These are phyloP conservation scores for Amanita thiersii DNA, from an alignment of 768 basidiomycete genomes.

Conservation along the genomic window DNA sequence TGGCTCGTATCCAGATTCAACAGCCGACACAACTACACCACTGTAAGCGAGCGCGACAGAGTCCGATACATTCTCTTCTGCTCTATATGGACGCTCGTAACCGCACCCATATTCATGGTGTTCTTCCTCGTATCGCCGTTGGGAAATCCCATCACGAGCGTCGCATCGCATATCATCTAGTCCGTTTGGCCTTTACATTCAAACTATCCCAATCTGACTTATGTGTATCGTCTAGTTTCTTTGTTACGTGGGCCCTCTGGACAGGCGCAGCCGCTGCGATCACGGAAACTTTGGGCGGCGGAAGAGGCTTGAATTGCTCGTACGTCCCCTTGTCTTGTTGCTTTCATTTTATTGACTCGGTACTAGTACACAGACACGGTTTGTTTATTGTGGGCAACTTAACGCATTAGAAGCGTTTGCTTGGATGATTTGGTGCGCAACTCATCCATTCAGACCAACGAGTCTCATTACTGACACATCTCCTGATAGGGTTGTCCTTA, in stretches of 20 bases:
- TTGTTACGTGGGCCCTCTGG: conserved; percentile 13
- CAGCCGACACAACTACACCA: conserved; percentile 42
- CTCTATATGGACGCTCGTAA: conserved; percentile 63
- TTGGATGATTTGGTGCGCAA: conserved; percentile 42
- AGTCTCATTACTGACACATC: background rate
- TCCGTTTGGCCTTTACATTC: conserved; percentile 23
- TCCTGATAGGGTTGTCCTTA: conserved; percentile 49
- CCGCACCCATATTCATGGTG: conserved; percentile 41
- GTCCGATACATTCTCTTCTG: conserved; percentile 62
- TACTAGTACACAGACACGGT: conserved; percentile 14
- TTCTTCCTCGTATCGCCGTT: conserved; percentile 46
- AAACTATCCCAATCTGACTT: background rate
- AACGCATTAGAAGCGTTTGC: conserved; percentile 51
- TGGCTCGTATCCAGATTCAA: conserved; percentile 65
- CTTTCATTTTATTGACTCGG: background rate
- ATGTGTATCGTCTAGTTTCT: conserved; percentile 7
- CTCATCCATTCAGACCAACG: background rate
- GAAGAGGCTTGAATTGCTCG: conserved; percentile 10
- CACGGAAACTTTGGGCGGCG: conserved; percentile 10
- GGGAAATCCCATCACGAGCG: conserved; percentile 46
- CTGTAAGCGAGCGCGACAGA: conserved; percentile 44
- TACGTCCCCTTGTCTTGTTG: background rate
- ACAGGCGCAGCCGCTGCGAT: conserved; percentile 10
- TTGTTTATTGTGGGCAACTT: conserved; percentile 45
- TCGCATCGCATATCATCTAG: conserved; percentile 58